Evolutionary conservation across 1,284 basidiomycete species (phyloP), one percentile per base, ranked within the genome.

Genomic region (Cryptococcus jaspeensis): DNA sequence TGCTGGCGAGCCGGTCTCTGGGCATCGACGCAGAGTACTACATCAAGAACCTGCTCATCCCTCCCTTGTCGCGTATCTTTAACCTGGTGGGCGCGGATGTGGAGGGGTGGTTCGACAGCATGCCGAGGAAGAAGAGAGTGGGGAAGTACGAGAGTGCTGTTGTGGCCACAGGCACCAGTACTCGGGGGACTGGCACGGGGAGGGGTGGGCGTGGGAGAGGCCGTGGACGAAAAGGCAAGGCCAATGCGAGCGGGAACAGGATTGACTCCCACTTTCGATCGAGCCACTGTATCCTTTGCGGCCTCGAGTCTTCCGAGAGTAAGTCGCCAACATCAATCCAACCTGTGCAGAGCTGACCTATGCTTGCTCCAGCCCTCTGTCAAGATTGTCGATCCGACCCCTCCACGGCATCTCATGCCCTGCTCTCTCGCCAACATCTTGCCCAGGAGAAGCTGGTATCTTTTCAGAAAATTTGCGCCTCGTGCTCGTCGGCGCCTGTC

Each of bases 51-150:
- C 86, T 92, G 18, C 82, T 99, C 49, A 90, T 98, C 50, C 92
- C 92, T 4, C 92, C 95, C 0, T 73, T 99, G 57, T 87, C 89
- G 58, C 84, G 95, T 38, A 86, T 99, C 44, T 92, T 98, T 80
- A 93, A 90, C 67, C 84, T 98, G 25, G 82, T 95, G 35, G 95
- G 96, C 6, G 92, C 88, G 4, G 89, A 97, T 68, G 88, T 97
- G 36, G 83, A 84, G 52, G 79, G 81, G 35, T 99, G 96, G 96
- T 97, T 87, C 69, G 83, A 88, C 56, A 87, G 89, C 44, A 93
- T 96, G 90, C 89, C 92, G 0, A 56, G 70, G 20, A 65, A 59
- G 12, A 71, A 72, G 59, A 61, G 71, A 18, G 64, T 59, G 22
- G 52, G 59, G 32, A 56, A 58, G 60, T 66, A 64, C 44, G 63